phyloP scores from a whole-genome alignment of 352 stramenopile genomes.

The Pythium rishiriense region DNA sequence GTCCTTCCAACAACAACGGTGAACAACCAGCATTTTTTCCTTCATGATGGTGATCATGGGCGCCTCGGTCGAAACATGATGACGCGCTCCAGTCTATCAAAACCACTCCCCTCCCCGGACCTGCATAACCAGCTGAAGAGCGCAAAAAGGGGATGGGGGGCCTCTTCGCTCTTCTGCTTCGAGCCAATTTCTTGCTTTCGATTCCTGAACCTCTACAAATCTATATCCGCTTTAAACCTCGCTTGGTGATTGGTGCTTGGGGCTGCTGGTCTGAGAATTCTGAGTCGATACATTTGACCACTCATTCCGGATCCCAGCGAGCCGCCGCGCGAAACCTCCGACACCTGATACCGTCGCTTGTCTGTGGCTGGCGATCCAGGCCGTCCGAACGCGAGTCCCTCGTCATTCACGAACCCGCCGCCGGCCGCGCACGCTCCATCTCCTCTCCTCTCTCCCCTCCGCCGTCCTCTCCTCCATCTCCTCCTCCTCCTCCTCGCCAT shows the following conservation, averaged over 20 bases:
- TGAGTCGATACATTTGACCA: slow-evolving; percentile 21
- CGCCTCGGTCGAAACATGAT: no score
- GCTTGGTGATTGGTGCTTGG: slow-evolving; percentile 21
- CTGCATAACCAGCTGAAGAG: neutral
- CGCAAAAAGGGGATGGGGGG: slow-evolving; percentile 1
- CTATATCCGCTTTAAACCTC: neutral
- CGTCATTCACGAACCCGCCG: slow-evolving; percentile 17
- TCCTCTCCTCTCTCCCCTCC: slow-evolving; percentile 1
- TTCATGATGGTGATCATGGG: no score
- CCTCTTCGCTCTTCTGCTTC: neutral
- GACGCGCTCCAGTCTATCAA: neutral
- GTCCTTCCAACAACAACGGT: no score
- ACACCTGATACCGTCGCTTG: slow-evolving; percentile 14
- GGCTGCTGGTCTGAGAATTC: slow-evolving; percentile 12
- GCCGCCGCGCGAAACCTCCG: slow-evolving; percentile 8
- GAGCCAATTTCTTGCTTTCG: neutral
- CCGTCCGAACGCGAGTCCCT: neutral
- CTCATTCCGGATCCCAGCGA: neutral
- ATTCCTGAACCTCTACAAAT: slow-evolving; percentile 12
- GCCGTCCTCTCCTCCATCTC: neutral
- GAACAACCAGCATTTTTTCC: neutral
- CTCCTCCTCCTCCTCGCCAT: slow-evolving; percentile 3
- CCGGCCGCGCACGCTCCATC: slow-evolving; percentile 8
- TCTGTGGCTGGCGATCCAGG: slow-evolving; percentile 6
- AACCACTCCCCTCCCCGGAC: neutral